phyloP scores from a whole-genome alignment of 306 rosid species.

The Hippophae gyantsensis region DNA sequence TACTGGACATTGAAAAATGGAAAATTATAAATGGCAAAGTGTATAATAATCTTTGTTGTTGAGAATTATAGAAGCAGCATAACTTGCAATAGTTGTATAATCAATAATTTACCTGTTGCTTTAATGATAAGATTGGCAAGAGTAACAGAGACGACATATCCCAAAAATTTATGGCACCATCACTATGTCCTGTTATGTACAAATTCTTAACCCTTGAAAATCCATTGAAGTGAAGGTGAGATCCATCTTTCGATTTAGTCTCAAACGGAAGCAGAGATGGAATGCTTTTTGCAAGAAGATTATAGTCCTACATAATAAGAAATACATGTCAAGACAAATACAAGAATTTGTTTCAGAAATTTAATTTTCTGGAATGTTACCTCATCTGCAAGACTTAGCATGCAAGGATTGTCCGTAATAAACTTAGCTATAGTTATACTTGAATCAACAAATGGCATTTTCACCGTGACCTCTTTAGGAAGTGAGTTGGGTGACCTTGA shows the following conservation, averaged over 20 bases:
- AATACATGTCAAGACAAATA: constrained; percentile 11
- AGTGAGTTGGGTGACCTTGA: constrained; percentile 49
- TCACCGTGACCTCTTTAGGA: constrained; percentile 67
- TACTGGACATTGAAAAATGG: too few relatives aligned
- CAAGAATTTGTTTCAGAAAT: neutral
- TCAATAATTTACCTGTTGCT: constrained; percentile 58
- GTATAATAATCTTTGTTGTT: neutral
- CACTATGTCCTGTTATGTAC: constrained; percentile 77
- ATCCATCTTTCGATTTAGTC: constrained; percentile 48
- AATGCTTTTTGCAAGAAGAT: constrained; percentile 37
- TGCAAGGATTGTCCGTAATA: constrained; percentile 38
- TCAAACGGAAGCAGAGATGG: constrained; percentile 52
- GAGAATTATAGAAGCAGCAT: neutral
- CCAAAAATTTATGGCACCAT: constrained; percentile 75
- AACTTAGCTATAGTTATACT: constrained; percentile 54
- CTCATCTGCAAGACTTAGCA: constrained; percentile 42
- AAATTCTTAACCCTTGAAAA: constrained; percentile 55
- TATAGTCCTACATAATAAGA: constrained; percentile 45
- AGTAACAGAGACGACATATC: constrained; percentile 68
- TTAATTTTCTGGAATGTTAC: constrained; percentile 26
- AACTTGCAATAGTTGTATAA: neutral
- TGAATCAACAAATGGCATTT: constrained; percentile 67
- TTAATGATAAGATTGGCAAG: constrained; percentile 52
- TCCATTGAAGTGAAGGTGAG: constrained; percentile 46
- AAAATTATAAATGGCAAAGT: too few relatives aligned